Evolutionary conservation across 225 moss, liverwort and hornwort genomes (phyloP).

Genomic region (Neckera pumila): DNA sequence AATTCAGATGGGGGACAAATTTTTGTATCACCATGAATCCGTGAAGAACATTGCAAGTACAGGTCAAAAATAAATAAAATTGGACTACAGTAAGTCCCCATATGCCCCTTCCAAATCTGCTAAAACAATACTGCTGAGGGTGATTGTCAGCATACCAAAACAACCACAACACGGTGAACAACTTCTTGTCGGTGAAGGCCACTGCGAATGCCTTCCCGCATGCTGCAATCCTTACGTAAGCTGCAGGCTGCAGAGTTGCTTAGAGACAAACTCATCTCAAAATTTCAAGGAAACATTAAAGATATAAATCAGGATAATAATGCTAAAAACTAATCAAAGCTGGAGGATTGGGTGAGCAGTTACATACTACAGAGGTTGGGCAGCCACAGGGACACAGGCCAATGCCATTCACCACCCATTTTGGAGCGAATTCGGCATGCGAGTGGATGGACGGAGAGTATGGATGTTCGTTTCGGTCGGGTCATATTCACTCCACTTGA

Average conservation of each 20-base stretch:
- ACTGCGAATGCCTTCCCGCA: slow-evolving; percentile 39
- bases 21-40: not conserved
- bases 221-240: slow-evolving; percentile 28
- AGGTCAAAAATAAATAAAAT: not conserved
- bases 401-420: not conserved
- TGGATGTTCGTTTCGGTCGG: not conserved
- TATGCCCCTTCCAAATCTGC: not conserved
- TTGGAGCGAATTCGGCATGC: not conserved
- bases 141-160: slow-evolving; percentile 5
- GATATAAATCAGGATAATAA: not conserved
- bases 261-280: not conserved
- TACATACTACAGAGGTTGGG: slow-evolving; percentile 29
- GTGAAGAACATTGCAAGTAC: not conserved
- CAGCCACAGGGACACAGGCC: slow-evolving; percentile 20
- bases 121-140: not conserved
- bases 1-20: not conserved
- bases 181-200: slow-evolving; percentile 36
- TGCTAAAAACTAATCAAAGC: not conserved
- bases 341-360: not conserved
- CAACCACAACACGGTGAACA: slow-evolving; percentile 14
- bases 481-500: slow-evolving; percentile 1
- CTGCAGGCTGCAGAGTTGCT: slow-evolving; percentile 35
- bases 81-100: too few relatives aligned
- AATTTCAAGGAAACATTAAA: not conserved
- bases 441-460: not conserved